Evolutionary conservation across 305 asterid species (phyloP).

Genomic region (Rubia balearica): DNA sequence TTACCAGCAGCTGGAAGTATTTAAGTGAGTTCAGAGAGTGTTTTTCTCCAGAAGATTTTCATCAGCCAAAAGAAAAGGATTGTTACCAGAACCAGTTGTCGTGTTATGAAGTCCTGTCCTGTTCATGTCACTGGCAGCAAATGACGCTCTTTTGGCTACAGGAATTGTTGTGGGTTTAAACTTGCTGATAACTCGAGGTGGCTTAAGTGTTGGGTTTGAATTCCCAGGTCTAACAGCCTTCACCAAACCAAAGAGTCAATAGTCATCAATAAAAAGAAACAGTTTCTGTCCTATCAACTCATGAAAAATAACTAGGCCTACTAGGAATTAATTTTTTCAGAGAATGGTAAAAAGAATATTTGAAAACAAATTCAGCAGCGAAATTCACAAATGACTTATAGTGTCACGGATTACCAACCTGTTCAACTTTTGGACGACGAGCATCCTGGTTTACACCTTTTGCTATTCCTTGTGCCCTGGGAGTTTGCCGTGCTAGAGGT

Average conservation of each 20-base stretch:
- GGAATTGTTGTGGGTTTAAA: slow-evolving; percentile 30
- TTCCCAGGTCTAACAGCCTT: slow-evolving; percentile 38
- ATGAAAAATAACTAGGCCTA: background rate
- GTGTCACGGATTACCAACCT: slow-evolving; percentile 24
- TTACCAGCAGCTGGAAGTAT: slow-evolving; percentile 33
- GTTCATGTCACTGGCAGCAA: slow-evolving; percentile 32
- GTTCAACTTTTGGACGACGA: slow-evolving; percentile 38
- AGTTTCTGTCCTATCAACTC: background rate
- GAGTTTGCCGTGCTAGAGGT: slow-evolving; percentile 48
- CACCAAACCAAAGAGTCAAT: slow-evolving; percentile 21
- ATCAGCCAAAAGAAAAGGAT: slow-evolving; percentile 7
- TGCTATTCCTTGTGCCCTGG: slow-evolving; percentile 39
- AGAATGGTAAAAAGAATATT: background rate
- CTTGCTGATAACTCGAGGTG: slow-evolving; percentile 40
- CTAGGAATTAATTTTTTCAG: background rate
- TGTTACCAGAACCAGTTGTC: slow-evolving; percentile 35
- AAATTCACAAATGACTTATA: background rate
- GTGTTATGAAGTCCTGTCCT: slow-evolving; percentile 46
- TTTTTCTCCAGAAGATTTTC: slow-evolving; percentile 9
- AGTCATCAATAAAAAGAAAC: background rate
- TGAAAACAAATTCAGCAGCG: background rate
- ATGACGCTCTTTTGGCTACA: slow-evolving; percentile 47
- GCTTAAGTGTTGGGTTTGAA: slow-evolving; percentile 34
- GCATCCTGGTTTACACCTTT: slow-evolving; percentile 44
- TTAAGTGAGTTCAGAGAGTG: slow-evolving; percentile 4